These are phyloP conservation scores for Vitis hybrid DNA, from an alignment of 177 flowering plant genomes.

Conservation along the genomic window DNA sequence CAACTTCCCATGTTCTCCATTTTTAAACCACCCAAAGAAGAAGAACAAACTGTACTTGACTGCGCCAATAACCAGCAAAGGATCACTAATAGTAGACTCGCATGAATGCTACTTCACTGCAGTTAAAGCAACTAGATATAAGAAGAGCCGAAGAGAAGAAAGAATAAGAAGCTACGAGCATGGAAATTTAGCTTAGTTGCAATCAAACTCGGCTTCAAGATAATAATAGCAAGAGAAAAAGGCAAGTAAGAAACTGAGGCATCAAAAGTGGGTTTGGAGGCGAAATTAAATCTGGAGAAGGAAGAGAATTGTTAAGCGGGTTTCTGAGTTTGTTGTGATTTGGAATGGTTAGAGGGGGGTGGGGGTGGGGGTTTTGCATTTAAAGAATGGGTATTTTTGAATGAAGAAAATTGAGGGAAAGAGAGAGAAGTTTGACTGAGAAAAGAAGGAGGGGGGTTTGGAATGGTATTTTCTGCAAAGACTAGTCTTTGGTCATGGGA, in stretches of 20 bases:
- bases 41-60: neutral
- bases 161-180: neutral
- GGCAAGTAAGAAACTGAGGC: neutral
- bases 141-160: neutral
- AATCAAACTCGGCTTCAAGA: too few relatives aligned
- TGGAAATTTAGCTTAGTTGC: neutral
- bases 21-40: neutral
- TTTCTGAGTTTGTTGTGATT: neutral
- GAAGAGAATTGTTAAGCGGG: neutral
- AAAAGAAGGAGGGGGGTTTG: neutral
- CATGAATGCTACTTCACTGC: too few relatives aligned
- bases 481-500: conserved; percentile 39
- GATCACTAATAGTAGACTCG: too few relatives aligned
- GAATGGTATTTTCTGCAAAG: conserved; percentile 17
- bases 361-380: neutral
- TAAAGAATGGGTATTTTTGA: conserved; percentile 1
- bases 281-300: neutral
- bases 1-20: conserved; percentile 44
- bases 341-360: conserved; percentile 5
- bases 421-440: conserved; percentile 21
- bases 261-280: neutral
- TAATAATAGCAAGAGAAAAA: neutral
- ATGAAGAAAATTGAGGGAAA: conserved; percentile 5
- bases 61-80: too few relatives aligned
- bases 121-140: too few relatives aligned